Percentiles rank a stretch among this genome's conserved stretches.
Evolutionary conservation across 805 yeast genomes (phyloP).

Genomic region (Kurtzmaniella fragi): DNA sequence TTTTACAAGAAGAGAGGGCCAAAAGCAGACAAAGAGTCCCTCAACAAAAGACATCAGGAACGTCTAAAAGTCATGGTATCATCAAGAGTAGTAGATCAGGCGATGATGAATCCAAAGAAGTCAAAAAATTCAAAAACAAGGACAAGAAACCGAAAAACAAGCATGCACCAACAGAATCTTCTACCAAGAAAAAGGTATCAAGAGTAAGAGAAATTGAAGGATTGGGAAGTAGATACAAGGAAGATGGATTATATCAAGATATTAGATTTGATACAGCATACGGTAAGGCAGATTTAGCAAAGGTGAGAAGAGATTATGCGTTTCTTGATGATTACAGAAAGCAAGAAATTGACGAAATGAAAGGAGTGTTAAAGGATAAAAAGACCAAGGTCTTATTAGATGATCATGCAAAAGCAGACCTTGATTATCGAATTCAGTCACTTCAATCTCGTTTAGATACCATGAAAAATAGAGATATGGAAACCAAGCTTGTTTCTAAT

Average conservation of each 20-base stretch:
- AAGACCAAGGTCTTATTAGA: slow-evolving; percentile 36
- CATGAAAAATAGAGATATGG: slow-evolving; percentile 70
- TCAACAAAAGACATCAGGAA: slow-evolving; percentile 5
- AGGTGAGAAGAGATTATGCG: slow-evolving; percentile 70
- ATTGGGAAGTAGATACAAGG: slow-evolving; percentile 35
- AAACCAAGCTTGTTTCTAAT: slow-evolving; percentile 56
- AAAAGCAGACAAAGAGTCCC: background rate
- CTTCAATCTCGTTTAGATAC: slow-evolving; percentile 63
- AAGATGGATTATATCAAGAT: slow-evolving; percentile 57
- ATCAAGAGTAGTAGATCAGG: background rate
- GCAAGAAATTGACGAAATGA: slow-evolving; percentile 61
- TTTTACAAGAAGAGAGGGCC: slow-evolving; percentile 16
- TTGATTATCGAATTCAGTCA: slow-evolving; percentile 57
- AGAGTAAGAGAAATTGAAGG: slow-evolving; percentile 74
- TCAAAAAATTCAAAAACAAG: background rate
- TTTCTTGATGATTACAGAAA: slow-evolving; percentile 85
- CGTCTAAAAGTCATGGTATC: slow-evolving; percentile 4
- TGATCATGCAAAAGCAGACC: slow-evolving; percentile 44
- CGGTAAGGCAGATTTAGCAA: slow-evolving; percentile 71
- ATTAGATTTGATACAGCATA: slow-evolving; percentile 87
- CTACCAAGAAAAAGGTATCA: slow-evolving; percentile 68
- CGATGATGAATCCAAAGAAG: slow-evolving; percentile 1
- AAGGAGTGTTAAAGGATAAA: slow-evolving; percentile 50
- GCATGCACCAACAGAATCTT: slow-evolving; percentile 84
- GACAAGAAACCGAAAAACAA: slow-evolving; percentile 44